These are phyloP conservation scores for Solanum tacnaense DNA, from an alignment of 257 asterid genomes.

Conservation along the genomic window DNA sequence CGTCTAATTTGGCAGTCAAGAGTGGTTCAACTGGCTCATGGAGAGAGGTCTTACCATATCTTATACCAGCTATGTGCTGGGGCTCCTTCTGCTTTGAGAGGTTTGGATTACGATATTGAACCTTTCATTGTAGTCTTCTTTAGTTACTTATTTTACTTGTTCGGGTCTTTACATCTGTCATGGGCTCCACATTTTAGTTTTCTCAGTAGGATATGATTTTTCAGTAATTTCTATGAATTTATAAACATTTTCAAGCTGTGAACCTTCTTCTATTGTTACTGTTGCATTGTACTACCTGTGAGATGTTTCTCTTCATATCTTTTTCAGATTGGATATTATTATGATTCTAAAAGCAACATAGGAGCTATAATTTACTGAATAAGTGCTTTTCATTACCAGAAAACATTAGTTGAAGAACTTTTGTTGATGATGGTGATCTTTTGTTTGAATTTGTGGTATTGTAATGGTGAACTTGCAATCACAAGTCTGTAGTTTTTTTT, in stretches of 20 bases:
- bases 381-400: background rate
- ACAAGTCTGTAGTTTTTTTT: background rate
- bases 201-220: background rate
- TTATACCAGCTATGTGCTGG: constrained; percentile 95
- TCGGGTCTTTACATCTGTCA: background rate
- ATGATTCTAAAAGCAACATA: background rate
- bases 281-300: background rate
- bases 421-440: background rate
- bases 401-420: background rate
- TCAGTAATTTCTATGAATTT: background rate
- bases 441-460: background rate
- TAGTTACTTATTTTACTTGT: background rate
- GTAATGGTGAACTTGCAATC: background rate
- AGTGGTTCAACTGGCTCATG: constrained; percentile 69
- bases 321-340: background rate
- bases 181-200: background rate
- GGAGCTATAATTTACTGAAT: background rate
- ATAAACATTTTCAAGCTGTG: background rate
- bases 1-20: constrained; percentile 56
- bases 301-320: background rate
- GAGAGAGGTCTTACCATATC: constrained; percentile 86
- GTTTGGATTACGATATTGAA: constrained; percentile 9
- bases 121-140: background rate
- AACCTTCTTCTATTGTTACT: background rate
- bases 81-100: constrained; percentile 69